phyloP scores from a whole-genome alignment of 2,329 filamentous ascomycete species.

The Lasiodiplodia sp. region DNA sequence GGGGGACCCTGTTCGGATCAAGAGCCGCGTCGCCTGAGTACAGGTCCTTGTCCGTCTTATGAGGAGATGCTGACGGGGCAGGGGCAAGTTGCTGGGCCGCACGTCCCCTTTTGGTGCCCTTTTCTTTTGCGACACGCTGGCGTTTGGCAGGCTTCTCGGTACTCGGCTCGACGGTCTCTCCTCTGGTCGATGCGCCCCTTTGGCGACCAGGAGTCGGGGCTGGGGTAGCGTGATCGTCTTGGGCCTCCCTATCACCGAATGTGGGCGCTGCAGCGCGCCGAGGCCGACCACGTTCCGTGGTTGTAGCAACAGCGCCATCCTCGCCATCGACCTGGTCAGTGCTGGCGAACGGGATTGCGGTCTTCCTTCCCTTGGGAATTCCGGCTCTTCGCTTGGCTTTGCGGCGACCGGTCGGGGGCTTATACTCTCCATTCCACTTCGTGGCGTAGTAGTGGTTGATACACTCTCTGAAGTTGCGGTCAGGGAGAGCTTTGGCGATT shows the following conservation, averaged over 20 bases:
- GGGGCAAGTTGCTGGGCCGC: slow-evolving; percentile 40
- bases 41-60: slow-evolving; percentile 29
- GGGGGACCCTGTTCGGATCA: background rate
- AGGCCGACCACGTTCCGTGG: slow-evolving; percentile 59
- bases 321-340: slow-evolving; percentile 59
- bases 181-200: slow-evolving; percentile 46
- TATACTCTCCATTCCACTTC: slow-evolving; percentile 77
- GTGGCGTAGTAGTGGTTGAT: slow-evolving; percentile 88
- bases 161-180: slow-evolving; percentile 33
- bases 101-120: slow-evolving; percentile 42
- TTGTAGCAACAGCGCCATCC: slow-evolving; percentile 43
- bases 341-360: slow-evolving; percentile 22
- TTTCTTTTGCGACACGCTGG: slow-evolving; percentile 43
- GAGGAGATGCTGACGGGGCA: slow-evolving; percentile 40
- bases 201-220: slow-evolving; percentile 64
- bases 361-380: slow-evolving; percentile 23
- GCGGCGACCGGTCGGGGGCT: slow-evolving; percentile 51
- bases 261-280: slow-evolving; percentile 69
- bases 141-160: slow-evolving; percentile 46
- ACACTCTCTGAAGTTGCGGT: slow-evolving; percentile 77
- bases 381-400: slow-evolving; percentile 21
- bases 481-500: slow-evolving; percentile 71
- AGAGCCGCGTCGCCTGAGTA: slow-evolving; percentile 11
- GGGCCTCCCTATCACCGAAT: slow-evolving; percentile 70
- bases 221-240: slow-evolving; percentile 57